Evolutionary conservation across 176 grass and related monocot species (phyloP).

Genomic region (Secale cereale): DNA sequence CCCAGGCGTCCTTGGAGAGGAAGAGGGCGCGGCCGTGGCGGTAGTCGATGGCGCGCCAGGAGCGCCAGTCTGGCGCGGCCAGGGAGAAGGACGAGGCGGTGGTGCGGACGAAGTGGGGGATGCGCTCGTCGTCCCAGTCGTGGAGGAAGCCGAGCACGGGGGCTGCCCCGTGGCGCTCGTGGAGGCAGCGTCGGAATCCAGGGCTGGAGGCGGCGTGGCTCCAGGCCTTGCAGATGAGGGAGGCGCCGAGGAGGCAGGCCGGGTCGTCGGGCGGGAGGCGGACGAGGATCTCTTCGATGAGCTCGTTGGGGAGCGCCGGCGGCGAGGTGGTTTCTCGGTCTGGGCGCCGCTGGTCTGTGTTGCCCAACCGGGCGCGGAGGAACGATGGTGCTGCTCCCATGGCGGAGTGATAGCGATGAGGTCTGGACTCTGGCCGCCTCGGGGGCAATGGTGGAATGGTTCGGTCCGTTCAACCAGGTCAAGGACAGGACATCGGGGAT

Average conservation of each 20-base stretch:
- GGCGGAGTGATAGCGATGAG: too few species aligned
- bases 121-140: neutral
- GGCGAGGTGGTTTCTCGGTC: neutral
- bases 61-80: neutral
- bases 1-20: neutral
- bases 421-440: too few species aligned
- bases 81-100: neutral
- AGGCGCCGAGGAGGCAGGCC: neutral
- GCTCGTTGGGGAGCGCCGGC: neutral
- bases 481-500: too few species aligned
- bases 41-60: neutral
- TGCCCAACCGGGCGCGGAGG: too few species aligned
- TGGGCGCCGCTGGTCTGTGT: neutral
- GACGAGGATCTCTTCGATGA: neutral
- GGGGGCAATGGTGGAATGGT: too few species aligned
- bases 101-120: neutral
- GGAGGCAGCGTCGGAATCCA: neutral
- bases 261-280: neutral
- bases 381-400: too few species aligned
- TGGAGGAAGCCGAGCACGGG: slow-evolving; percentile 8
- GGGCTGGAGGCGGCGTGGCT: neutral
- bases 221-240: slow-evolving; percentile 1
- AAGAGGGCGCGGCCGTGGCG: neutral
- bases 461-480: too few species aligned
- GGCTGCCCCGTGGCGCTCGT: neutral